Evolutionary conservation across 208 protist genomes (phyloP).

Genomic region (Angomonas ambiguus): DNA sequence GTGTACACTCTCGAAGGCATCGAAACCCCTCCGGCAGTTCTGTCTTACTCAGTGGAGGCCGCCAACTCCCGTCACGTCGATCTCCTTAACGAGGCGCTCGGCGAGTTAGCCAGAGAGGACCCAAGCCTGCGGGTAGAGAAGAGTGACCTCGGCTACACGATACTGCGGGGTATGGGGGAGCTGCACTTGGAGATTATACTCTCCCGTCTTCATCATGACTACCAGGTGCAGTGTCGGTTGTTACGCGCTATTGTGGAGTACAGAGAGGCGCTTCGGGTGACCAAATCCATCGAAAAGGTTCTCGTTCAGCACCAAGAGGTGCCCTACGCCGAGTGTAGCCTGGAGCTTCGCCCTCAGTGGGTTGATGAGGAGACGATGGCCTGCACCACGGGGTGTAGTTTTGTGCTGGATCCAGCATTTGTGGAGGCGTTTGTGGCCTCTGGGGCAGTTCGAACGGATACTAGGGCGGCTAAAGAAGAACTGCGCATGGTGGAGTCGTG

Average conservation of each 20-base stretch:
- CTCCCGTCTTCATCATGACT: conserved; percentile 92
- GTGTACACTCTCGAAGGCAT: conserved; percentile 81
- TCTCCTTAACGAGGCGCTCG: conserved; percentile 89
- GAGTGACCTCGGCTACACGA: conserved; percentile 85
- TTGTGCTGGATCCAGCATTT: conserved; percentile 45
- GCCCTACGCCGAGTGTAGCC: conserved; percentile 59
- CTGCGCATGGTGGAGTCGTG: conserved; percentile 27
- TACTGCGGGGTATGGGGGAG: conserved; percentile 96
- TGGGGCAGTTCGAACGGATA: neutral
- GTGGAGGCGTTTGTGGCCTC: conserved; percentile 24
- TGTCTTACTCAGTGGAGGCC: conserved; percentile 93
- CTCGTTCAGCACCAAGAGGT: conserved; percentile 45
- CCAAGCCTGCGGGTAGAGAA: conserved; percentile 89
- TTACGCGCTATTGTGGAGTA: conserved; percentile 87
- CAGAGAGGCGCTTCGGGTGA: conserved; percentile 50
- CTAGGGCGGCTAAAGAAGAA: conserved; percentile 18
- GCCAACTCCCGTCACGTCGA: conserved; percentile 76
- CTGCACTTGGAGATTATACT: conserved; percentile 94
- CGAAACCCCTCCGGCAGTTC: conserved; percentile 93
- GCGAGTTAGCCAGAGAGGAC: conserved; percentile 92
- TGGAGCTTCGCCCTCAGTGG: conserved; percentile 46
- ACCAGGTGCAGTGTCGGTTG: conserved; percentile 81
- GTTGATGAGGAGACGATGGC: conserved; percentile 24
- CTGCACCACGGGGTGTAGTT: conserved; percentile 27
- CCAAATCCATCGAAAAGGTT: conserved; percentile 18